Evolutionary conservation across 805 yeast species (phyloP), one percentile per base, ranked within the genome.

Genomic region (Hanseniaspora vineae): DNA sequence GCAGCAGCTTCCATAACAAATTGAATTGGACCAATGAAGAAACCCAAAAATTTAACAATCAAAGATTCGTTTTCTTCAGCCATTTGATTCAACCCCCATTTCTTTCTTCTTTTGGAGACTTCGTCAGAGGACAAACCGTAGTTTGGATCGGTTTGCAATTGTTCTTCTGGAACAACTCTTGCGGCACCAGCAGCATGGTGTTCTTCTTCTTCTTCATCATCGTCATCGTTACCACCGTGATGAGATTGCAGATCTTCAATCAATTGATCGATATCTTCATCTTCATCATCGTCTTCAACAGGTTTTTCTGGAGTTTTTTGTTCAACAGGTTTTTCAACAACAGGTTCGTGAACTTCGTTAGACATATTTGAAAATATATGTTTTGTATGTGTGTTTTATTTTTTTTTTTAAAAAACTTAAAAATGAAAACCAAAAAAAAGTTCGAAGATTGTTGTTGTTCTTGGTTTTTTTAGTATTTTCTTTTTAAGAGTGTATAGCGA

Each of bases 1-100:
- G 96, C 95, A 63, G 96, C 96, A 64, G 90, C 94, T 74, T 86
- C 95, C 96, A 86, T 86, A 65, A 86, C 95, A 80, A 87, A 86
- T 74, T 87, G 96, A 67, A 86, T 86, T 58, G 96, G 96, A 72
- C 96, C 96, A 56, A 86, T 82, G 69, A 86, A 86, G 77, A 85
- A 86, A 83, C 78, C 76, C 61, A 81, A 63, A 67, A 87, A 85
- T 76, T 86, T 86, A 57, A 85, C 70, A 52, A 85, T 55, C 68
- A 83, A 55, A 73, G 81, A 83, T 72, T 85, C 95, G 59, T 76
- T 70, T 66, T 86, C 95, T 72, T 86, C 95, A 56, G 84, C 79
- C 94, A 86, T 84, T 72, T 84, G 89, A 70, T 86, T 86, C 55
- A 78, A 71, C 76, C 96, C 96, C 64, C 69, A 86, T 78, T 81